Evolutionary conservation across 1,139 yeast genomes (phyloP), one percentile per base, ranked within the genome.

Genomic region (Geotrichum australiense): DNA sequence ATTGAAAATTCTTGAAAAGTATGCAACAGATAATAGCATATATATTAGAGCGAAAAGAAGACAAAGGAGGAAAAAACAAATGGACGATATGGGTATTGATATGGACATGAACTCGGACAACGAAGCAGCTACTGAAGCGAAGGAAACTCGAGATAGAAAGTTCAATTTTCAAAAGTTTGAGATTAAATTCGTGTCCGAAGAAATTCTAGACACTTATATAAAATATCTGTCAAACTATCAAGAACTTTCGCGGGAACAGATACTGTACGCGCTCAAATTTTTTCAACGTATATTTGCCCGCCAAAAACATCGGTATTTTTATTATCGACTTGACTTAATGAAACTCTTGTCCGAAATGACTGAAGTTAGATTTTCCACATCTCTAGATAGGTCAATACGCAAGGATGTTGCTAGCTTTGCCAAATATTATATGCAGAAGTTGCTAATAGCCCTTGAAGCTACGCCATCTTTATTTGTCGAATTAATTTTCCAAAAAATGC

Each of bases 251-350:
- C 75, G 73, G 40, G 70, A 65, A 10, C 80, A 80, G 44, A 66
- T 91, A 37, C 79, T 78, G 53, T 70, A 73, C 45, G 78, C 82
- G 16, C 57, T 91, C 22, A 68, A 80, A 1, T 89, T 77, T 56
- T 78, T 87, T 54, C 87, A 85, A 56, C 68, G 85, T 28, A 62
- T 86, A 0, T 78, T 87, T 52, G 79, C 80, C 41, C 70, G 77
- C 46, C 72, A 77, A 26, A 81, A 79, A 47, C 74, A 72, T 46
- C 76, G 77, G 26, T 54, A 69, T n/a, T 71, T 78, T 10, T 65
- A 89, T 30, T 81, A 71, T 55, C 69, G 96, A 36, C 61, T 91
- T 28, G 96, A 91, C 57, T 77, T 91, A 53, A 74, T 91, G 62
- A 58, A 68, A n/a, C 57, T 72, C 1, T 55, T 80, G 1, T 70